phyloP scores from a whole-genome alignment of 1,139 yeast species.

The Blastobotrys arbuscula region DNA sequence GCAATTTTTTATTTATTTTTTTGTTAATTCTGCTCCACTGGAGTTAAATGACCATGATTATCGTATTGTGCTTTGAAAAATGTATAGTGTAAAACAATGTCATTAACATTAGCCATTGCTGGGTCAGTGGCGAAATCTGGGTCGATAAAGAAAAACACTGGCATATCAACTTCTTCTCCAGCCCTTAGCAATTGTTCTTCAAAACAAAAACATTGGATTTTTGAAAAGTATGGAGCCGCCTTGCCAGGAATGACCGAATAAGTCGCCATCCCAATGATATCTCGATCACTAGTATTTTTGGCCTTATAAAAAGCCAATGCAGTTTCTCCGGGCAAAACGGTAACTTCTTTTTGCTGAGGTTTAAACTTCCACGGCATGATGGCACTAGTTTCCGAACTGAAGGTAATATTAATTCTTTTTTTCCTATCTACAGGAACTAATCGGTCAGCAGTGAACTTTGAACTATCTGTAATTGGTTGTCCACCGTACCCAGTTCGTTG shows the following conservation, averaged over 20 bases:
- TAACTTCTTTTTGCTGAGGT: constrained; percentile 92
- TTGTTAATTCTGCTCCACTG: constrained; percentile 17
- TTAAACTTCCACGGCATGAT: constrained; percentile 92
- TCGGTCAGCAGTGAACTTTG: constrained; percentile 79
- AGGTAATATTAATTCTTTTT: constrained; percentile 71
- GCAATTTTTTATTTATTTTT: neutral
- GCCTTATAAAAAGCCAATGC: constrained; percentile 96
- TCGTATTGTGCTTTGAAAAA: constrained; percentile 55
- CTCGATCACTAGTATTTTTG: constrained; percentile 75
- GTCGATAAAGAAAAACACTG: constrained; percentile 94
- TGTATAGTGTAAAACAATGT: constrained; percentile 85
- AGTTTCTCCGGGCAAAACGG: constrained; percentile 94
- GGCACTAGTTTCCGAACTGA: constrained; percentile 89
- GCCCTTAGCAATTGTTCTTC: constrained; percentile 92
- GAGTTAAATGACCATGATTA: constrained; percentile 26
- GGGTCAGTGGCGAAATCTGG: constrained; percentile 98
- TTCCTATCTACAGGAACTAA: constrained; percentile 84
- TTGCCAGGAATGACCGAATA: constrained; percentile 95
- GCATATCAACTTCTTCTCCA: constrained; percentile 99
- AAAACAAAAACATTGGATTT: constrained; percentile 96
- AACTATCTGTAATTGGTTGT: constrained; percentile 78
- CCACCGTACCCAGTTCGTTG: constrained; percentile 97
- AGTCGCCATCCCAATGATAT: constrained; percentile 97
- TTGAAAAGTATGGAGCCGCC: constrained; percentile 92
- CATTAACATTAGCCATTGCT: constrained; percentile 83